Evolutionary conservation across 2,329 filamentous ascomycete genomes (phyloP).

Genomic region (Exophiala sp.): DNA sequence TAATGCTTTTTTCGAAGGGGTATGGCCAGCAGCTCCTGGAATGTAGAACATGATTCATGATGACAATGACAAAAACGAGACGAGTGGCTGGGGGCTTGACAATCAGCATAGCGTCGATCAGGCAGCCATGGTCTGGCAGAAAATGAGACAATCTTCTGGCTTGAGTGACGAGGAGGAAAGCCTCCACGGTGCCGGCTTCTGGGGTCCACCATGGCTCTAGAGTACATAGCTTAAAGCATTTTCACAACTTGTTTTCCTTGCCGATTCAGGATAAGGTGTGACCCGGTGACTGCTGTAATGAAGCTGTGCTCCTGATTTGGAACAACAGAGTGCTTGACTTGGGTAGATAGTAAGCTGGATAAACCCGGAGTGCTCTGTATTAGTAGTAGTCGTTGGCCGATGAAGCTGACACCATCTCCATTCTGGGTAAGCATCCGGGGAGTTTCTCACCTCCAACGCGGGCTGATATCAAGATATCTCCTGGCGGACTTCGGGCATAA

Average conservation of each 20-base stretch:
- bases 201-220: slow-evolving; percentile 19
- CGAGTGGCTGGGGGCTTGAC: slow-evolving; percentile 1
- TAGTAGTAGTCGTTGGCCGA: no score
- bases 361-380: no score
- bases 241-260: not conserved
- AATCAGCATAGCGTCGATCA: slow-evolving; percentile 6
- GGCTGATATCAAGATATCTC: no score
- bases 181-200: slow-evolving; percentile 8
- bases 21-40: not conserved
- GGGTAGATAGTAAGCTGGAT: no score
- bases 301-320: not conserved
- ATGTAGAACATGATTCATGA: slow-evolving; percentile 2
- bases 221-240: not conserved
- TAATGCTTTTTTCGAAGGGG: no score
- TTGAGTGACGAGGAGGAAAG: slow-evolving; percentile 14
- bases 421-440: no score
- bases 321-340: not conserved
- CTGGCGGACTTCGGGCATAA: no score
- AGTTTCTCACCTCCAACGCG: no score
- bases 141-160: slow-evolving; percentile 7
- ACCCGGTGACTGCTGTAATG: not conserved
- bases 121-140: slow-evolving; percentile 15
- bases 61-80: not conserved
- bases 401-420: no score
- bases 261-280: not conserved